Base-by-base conservation (phyloP, 2,329 filamentous ascomycete genomes). In the Fusarium buharicum region DNA sequence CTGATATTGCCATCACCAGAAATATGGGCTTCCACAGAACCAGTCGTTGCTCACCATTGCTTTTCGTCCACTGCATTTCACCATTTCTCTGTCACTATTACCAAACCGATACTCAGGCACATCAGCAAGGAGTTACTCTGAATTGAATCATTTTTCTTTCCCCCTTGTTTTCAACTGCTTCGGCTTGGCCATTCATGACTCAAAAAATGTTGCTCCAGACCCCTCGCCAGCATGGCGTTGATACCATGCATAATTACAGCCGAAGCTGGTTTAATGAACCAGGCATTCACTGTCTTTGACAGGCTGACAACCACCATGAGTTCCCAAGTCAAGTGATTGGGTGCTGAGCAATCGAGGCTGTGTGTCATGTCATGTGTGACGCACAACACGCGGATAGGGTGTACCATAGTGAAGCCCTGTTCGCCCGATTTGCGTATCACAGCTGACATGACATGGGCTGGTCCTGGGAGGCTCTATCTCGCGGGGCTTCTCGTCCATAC, bases 291-390 rank as follows among this genome's bases (percentile, higher is more conserved):
- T 39, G 41, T 28, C 28, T 40, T 47, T 47, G 34, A 37, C 39
- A 44, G 38, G 44, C 53, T 47, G 36, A 53, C 36, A 45, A 20
- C 22, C 41, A 38, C 34, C 14, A 28, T 18, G 5, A 36, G 39
- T 22, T 40, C 33, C 39, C 18, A 18, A 50, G 39, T 55, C 62
- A 53, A 66, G 62, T 63, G 62, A 66, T 50, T 57, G 52, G 31
- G 36, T 52, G 45, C 34, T 28, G 18, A 57, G 27, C 16, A 22
- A 41, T 44, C 20, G 13, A 52, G 36, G 39, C 27, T 18, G 46
- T 31, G 49, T 45, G 50, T 28, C 37, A 52, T 37, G 50, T 49
- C 47, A 49, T 57, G 39, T 55, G 53, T 63, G 58, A 63, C 47
- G 24, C 62, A 59, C 37, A 22, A 20, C 44, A 18, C 36, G 37